Evolutionary conservation across 2,329 filamentous ascomycete species (phyloP).

Genomic region (Fusarium equiseti): DNA sequence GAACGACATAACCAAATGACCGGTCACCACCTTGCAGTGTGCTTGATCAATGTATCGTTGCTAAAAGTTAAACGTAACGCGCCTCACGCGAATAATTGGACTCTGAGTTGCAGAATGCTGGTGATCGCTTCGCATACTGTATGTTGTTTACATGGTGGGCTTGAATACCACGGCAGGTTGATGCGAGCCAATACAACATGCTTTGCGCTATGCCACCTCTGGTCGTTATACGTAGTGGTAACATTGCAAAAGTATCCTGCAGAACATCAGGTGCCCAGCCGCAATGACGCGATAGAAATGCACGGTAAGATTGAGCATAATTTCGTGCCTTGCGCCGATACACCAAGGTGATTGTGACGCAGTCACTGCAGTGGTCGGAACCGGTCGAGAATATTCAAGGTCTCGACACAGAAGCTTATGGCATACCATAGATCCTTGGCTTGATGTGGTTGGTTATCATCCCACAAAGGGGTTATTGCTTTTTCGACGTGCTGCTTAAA

Average conservation of each 20-base stretch:
- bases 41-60: conserved; percentile 1
- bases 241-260: conserved; percentile 46
- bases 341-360: conserved; percentile 33
- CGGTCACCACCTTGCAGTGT: conserved; percentile 5
- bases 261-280: conserved; percentile 46
- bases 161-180: conserved; percentile 13
- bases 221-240: conserved; percentile 32
- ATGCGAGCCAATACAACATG: conserved; percentile 42
- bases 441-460: conserved; percentile 37
- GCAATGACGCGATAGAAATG: conserved; percentile 46
- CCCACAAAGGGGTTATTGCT: conserved; percentile 37
- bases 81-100: conserved; percentile 34
- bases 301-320: conserved; percentile 45
- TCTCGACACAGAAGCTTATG: conserved; percentile 30
- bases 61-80: conserved; percentile 2
- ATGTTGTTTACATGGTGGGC: conserved; percentile 20
- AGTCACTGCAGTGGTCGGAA: conserved; percentile 22
- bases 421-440: conserved; percentile 36
- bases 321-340: conserved; percentile 39
- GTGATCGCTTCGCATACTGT: conserved; percentile 10
- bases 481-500: conserved; percentile 36
- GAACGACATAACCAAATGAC: neutral
- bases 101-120: neutral
- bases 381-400: conserved; percentile 26
- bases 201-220: conserved; percentile 42